A percentile compares a stretch with the other conserved stretches of the same genome.
These are phyloP conservation scores for Schoenoplectus triqueter DNA, from an alignment of 202 grass and related monocot species.

Conservation along the genomic window DNA sequence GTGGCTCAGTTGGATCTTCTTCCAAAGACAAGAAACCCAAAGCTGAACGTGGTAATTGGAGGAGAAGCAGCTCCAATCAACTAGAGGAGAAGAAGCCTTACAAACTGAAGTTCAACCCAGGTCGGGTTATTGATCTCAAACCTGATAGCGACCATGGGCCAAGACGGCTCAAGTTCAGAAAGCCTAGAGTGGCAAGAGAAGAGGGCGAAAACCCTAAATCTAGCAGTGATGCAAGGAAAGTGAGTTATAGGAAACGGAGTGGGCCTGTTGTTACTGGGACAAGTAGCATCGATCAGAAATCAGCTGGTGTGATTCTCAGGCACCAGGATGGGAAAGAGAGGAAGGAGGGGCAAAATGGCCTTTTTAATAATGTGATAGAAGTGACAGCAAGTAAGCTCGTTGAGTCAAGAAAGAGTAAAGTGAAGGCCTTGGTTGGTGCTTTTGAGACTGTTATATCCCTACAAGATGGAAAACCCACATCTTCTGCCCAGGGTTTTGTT, in stretches of 20 bases:
- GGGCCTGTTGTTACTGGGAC: conserved; percentile 28
- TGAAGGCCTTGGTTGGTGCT: conserved; percentile 89
- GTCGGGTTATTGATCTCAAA: conserved; percentile 64
- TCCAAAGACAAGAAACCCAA: conserved; percentile 42
- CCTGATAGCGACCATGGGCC: conserved; percentile 52
- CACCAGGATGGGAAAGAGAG: conserved; percentile 68
- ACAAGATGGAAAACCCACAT: conserved; percentile 68
- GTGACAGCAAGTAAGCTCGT: conserved; percentile 88
- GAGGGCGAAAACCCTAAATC: conserved; percentile 25
- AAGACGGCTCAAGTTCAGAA: conserved; percentile 71
- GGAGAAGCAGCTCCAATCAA: conserved; percentile 25
- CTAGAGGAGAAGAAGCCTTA: conserved; percentile 48
- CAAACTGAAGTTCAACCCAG: conserved; percentile 77
- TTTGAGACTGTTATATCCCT: conserved; percentile 97
- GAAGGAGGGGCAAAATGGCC: conserved; percentile 60
- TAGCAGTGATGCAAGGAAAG: conserved; percentile 40
- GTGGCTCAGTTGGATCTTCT: conserved; percentile 42
- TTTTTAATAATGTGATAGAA: conserved; percentile 98
- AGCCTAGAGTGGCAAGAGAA: conserved; percentile 43
- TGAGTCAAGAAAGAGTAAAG: conserved; percentile 84
- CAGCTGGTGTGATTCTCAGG: conserved; percentile 56
- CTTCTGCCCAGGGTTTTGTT: conserved; percentile 25
- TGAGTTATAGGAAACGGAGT: conserved; percentile 51
- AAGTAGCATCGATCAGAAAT: conserved; percentile 47
- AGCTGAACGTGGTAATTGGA: conserved; percentile 33